Evolutionary conservation across 2,329 filamentous ascomycete species (phyloP).

Genomic region (Ophiocordyceps robertsii): DNA sequence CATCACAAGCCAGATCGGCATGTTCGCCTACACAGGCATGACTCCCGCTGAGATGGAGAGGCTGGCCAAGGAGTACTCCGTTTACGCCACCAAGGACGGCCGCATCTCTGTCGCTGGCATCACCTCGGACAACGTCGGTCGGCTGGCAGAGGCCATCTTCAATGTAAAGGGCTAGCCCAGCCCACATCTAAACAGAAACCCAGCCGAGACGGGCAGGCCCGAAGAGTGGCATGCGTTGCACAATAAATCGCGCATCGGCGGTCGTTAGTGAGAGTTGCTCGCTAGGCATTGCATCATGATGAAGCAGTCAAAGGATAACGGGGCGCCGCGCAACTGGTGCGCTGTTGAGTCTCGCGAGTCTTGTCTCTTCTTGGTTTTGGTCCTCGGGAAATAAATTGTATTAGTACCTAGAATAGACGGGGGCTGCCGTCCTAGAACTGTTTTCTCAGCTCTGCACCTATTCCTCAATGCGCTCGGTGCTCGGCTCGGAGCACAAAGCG

Average conservation of each 20-base stretch:
- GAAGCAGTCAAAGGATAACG: no score
- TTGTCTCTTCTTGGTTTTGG: no score
- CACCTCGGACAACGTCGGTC: constrained; percentile 64
- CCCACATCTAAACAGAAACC: no score
- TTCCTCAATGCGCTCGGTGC: background rate
- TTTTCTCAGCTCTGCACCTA: background rate
- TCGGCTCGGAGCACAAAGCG: background rate
- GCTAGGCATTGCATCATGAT: background rate
- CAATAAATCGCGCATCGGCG: background rate
- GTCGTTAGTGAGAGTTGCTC: background rate
- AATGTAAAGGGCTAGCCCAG: constrained; percentile 55
- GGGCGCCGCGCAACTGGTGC: no score
- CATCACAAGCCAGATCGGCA: constrained; percentile 97
- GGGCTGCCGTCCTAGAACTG: background rate
- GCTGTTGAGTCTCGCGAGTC: no score
- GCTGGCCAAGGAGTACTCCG: constrained; percentile 88
- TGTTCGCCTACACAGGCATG: constrained; percentile 98
- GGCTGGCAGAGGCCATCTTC: constrained; percentile 72
- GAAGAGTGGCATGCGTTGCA: background rate
- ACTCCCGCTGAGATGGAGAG: constrained; percentile 82
- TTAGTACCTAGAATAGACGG: constrained; percentile 4
- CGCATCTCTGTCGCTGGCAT: constrained; percentile 79
- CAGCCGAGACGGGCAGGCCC: no score
- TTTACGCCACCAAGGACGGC: constrained; percentile 92
- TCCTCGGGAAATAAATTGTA: constrained; percentile 5